These are phyloP conservation scores for Paramecium tetraurelia DNA, from an alignment of 73 alveolate genomes.

Conservation along the genomic window DNA sequence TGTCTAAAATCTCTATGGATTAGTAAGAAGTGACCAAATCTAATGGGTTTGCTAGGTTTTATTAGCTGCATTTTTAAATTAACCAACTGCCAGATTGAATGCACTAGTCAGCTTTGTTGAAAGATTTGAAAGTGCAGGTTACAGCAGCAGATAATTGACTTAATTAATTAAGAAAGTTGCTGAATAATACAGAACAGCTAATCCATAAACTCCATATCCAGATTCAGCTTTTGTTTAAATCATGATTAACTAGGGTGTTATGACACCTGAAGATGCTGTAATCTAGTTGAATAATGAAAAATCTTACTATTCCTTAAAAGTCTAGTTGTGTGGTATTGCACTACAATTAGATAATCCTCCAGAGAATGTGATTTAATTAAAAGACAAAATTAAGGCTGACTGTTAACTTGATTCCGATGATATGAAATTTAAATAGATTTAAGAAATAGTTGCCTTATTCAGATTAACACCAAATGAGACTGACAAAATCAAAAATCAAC, in stretches of 20 bases:
- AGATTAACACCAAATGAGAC: background rate
- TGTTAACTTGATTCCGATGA: background rate
- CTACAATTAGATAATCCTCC: background rate
- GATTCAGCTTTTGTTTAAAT: background rate
- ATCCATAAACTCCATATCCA: background rate
- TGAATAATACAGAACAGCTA: background rate
- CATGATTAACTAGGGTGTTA: background rate
- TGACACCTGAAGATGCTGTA: background rate
- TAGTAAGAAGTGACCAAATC: background rate
- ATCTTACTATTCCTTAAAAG: background rate
- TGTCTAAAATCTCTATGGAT: background rate
- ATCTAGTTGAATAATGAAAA: background rate
- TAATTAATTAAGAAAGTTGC: background rate
- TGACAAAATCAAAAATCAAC: background rate
- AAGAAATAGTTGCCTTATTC: background rate
- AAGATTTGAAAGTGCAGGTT: constrained; percentile 3
- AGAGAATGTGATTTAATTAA: background rate
- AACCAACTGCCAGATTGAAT: background rate
- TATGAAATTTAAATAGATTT: background rate
- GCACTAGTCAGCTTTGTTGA: background rate
- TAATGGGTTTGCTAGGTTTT: background rate
- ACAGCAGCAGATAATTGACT: background rate
- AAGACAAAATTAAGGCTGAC: background rate
- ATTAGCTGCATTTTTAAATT: background rate
- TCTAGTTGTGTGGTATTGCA: background rate